phyloP scores from a whole-genome alignment of 345 rosid species.

The Sonneratia caseolaris region DNA sequence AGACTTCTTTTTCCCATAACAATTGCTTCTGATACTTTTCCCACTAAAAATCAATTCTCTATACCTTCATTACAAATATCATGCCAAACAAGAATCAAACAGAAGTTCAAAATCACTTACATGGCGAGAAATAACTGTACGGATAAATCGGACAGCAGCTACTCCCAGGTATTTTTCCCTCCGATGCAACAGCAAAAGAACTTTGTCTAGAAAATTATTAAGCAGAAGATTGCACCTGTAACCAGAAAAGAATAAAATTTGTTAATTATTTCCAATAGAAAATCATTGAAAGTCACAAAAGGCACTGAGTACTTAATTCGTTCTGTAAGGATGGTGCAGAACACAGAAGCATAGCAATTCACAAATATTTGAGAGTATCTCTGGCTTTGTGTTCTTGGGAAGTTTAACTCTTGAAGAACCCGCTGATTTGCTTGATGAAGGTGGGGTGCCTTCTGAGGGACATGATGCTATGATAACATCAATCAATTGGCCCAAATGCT shows the following conservation, averaged over 20 bases:
- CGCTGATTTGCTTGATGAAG: conserved; percentile 34
- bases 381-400: conserved; percentile 54
- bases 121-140: conserved; percentile 73
- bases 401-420: conserved; percentile 34
- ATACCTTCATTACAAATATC: neutral
- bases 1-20: neutral
- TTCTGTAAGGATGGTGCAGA: conserved; percentile 83
- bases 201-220: conserved; percentile 67
- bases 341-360: conserved; percentile 94
- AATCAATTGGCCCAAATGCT: conserved; percentile 75
- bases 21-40: neutral
- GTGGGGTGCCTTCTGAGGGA: conserved; percentile 25
- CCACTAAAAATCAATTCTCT: neutral
- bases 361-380: conserved; percentile 80
- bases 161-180: conserved; percentile 87
- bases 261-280: neutral
- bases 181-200: conserved; percentile 68
- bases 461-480: conserved; percentile 82
- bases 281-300: conserved; percentile 5
- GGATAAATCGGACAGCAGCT: conserved; percentile 90
- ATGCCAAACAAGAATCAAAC: neutral
- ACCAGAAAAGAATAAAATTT: conserved; percentile 16
- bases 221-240: conserved; percentile 89
- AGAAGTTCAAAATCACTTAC: conserved; percentile 31
- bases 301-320: conserved; percentile 47